Evolutionary conservation across 2,329 filamentous ascomycete species (phyloP), one percentile per base, ranked within the genome.

Genomic region (Ascochyta lentis): DNA sequence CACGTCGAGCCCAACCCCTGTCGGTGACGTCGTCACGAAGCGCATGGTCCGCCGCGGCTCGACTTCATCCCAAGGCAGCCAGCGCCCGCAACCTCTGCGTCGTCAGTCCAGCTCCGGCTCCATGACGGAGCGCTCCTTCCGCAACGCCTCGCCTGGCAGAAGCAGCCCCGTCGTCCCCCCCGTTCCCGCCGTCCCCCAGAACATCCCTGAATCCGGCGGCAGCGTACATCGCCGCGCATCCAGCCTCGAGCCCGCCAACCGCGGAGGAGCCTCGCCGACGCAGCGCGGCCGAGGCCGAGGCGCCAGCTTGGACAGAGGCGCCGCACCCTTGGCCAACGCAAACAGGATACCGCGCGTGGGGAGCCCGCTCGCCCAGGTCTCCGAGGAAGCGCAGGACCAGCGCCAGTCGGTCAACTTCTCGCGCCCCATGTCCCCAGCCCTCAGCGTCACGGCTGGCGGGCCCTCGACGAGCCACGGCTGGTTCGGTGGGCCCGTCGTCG

Each of bases 81-180:
- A 67, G 49, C 71, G 72, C 56, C 76, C 59, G 6, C 75, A 73
- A 52, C 53, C 52, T 9, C 52, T 76, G 78, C 79, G 70, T 58
- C 60, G 75, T 59, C 74, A 48, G 78, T 93, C 58, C 83, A 88
- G 93, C 76, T 84, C 84, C 26, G 84, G 87, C 22, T 96, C 92
- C 45, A 96, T 98, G 93, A 89, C 86, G 27, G 90, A 94, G 73
- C 86, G 94, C 54, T 93, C 92, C 0, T 96, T 97, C 75, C 87
- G 93, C 64, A 89, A 89, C 12, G 86, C 88, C 3, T 96, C 80
- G 81, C 68, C 75, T 35, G 66, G 65, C 58, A 54, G 67, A 61
- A 59, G 66, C 64, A 71, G 65, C 49, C 61, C 67, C 27, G 42
- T 61, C 8, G 81, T 85, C 48, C 91, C 92, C 27, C 92, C 92